Conservation (phyloP, 139 green algal genomes). For the Tetradesmus obliquus region DNA sequence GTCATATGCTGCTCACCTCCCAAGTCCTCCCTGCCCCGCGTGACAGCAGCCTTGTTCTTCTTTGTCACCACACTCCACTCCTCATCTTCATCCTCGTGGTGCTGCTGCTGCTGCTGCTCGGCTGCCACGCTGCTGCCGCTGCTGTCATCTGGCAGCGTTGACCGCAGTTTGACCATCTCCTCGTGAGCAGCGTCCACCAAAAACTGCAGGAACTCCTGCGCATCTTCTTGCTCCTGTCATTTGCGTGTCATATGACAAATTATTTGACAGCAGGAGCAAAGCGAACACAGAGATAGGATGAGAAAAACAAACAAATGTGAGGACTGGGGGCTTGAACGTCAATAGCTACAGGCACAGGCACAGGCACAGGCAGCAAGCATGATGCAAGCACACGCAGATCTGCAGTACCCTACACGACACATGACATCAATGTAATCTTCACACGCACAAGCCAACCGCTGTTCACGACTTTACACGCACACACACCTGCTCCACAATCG, state of each 20-base stretch:
- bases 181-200: slow-evolving; percentile 79
- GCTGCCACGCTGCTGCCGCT: neutral
- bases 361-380: neutral
- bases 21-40: slow-evolving; percentile 46
- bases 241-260: neutral
- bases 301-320: neutral
- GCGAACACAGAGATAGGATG: neutral
- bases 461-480: neutral
- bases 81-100: slow-evolving; percentile 22
- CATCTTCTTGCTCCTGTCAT: slow-evolving; percentile 82
- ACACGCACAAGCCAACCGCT: neutral
- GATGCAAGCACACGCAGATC: neutral
- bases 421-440: too few species aligned
- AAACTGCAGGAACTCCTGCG: slow-evolving; percentile 86
- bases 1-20: neutral
- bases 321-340: too few species aligned
- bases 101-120: neutral
- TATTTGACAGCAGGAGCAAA: neutral
- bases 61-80: slow-evolving; percentile 35
- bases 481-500: neutral
- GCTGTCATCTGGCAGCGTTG: neutral
- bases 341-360: neutral
- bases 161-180: slow-evolving; percentile 68
- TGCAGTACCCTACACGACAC: too few species aligned
- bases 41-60: slow-evolving; percentile 61